A percentile compares a stretch with the other conserved stretches of the same genome.
Evolutionary conservation across 768 basidiomycete genomes (phyloP).

Genomic region (Leucosporidium creatinivorum): DNA sequence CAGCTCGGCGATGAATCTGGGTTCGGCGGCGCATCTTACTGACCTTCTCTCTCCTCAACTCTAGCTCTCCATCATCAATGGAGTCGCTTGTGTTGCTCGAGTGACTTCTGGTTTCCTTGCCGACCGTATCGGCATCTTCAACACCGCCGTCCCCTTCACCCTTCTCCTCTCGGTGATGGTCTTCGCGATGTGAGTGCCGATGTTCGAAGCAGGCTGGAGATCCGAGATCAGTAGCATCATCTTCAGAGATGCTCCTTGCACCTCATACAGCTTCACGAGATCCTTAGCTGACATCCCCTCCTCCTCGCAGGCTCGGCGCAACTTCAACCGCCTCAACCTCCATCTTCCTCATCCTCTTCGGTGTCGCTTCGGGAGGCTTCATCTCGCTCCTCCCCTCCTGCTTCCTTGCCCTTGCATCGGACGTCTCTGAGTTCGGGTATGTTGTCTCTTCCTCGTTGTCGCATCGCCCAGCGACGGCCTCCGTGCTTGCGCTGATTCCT

Average conservation of each 20-base stretch:
- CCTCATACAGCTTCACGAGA: too few species aligned
- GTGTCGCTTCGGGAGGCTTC: constrained; percentile 18
- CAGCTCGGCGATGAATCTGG: too few species aligned
- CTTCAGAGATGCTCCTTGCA: too few species aligned
- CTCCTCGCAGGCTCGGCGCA: constrained; percentile 3
- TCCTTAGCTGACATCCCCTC: background rate
- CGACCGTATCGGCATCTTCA: constrained; percentile 27
- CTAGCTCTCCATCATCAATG: constrained; percentile 31
- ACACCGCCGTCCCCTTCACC: constrained; percentile 14
- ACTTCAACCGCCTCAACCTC: constrained; percentile 11
- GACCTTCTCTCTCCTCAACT: too few species aligned
- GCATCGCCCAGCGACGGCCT: too few species aligned
- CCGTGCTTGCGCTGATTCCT: too few species aligned
- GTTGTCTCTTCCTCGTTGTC: background rate
- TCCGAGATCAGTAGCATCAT: too few species aligned
- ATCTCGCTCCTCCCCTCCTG: constrained; percentile 1
- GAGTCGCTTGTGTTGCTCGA: constrained; percentile 16
- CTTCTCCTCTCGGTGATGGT: constrained; percentile 9
- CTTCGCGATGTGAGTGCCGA: constrained; percentile 13
- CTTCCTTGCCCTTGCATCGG: constrained; percentile 17
- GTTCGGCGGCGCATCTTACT: too few species aligned
- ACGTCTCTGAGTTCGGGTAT: constrained; percentile 24
- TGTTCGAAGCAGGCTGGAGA: too few species aligned
- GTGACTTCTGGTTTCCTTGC: constrained; percentile 19
- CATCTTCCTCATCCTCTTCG: constrained; percentile 23